phyloP scores from a whole-genome alignment of 306 rosid genomes.

The Canavalia gladiata region DNA sequence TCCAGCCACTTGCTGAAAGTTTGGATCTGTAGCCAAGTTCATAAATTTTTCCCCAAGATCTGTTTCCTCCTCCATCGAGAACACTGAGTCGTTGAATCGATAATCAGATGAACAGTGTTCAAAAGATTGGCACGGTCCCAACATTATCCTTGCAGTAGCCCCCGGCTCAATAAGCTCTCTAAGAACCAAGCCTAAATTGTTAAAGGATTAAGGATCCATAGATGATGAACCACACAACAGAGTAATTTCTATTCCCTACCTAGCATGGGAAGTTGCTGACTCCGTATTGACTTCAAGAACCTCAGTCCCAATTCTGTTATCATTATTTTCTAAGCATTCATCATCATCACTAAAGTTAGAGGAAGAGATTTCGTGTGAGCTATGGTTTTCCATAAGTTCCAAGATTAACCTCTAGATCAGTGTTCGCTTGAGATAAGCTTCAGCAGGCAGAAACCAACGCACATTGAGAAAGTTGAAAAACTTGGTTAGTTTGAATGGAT shows the following conservation, averaged over 20 bases:
- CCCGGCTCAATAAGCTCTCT: constrained; percentile 82
- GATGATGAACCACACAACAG: constrained; percentile 78
- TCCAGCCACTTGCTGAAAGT: constrained; percentile 65
- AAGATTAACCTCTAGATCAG: constrained; percentile 83
- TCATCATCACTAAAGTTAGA: constrained; percentile 63
- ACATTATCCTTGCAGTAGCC: constrained; percentile 61
- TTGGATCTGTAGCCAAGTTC: constrained; percentile 62
- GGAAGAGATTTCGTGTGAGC: constrained; percentile 57
- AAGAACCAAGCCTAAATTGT: constrained; percentile 77
- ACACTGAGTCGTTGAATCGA: constrained; percentile 59
- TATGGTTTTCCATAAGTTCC: constrained; percentile 69
- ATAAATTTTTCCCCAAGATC: constrained; percentile 69
- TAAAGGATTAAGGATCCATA: constrained; percentile 61
- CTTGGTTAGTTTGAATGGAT: constrained; percentile 75
- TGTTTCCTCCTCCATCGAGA: constrained; percentile 68
- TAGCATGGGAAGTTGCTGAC: constrained; percentile 59
- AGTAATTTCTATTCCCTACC: constrained; percentile 79
- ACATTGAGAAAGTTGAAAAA: constrained; percentile 76
- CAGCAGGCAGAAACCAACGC: constrained; percentile 89
- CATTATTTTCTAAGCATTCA: constrained; percentile 52
- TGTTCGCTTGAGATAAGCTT: constrained; percentile 92
- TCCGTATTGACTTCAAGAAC: constrained; percentile 58
- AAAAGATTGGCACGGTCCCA: constrained; percentile 69
- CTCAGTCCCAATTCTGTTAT: constrained; percentile 53
- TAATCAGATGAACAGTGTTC: constrained; percentile 65